phyloP scores from a whole-genome alignment of 2,329 filamentous ascomycete species.

The Alternaria brassicicola region DNA sequence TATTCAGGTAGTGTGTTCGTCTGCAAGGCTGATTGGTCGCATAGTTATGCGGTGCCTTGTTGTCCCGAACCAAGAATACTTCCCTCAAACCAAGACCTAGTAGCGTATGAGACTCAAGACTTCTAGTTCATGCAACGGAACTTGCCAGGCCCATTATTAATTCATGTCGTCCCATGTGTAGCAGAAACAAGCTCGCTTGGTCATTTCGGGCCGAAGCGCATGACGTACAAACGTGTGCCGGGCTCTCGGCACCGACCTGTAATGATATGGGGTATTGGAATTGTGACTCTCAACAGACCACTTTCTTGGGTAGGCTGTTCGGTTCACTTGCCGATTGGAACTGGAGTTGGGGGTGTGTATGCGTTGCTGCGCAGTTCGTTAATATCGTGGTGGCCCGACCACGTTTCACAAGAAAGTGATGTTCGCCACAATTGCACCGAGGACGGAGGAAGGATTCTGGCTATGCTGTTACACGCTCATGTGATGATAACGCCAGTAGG shows the following conservation, averaged over 20 bases:
- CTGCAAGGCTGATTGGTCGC: neutral
- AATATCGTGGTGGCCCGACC: neutral
- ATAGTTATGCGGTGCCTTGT: constrained; percentile 2
- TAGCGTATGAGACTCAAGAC: neutral
- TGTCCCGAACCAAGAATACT: neutral
- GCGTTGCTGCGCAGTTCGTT: neutral
- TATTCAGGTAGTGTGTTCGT: neutral
- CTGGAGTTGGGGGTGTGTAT: neutral
- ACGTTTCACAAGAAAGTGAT: neutral
- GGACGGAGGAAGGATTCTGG: neutral
- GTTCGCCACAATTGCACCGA: constrained; percentile 1
- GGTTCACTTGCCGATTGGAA: neutral
- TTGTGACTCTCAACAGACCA: neutral
- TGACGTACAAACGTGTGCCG: neutral
- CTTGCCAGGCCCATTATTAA: neutral
- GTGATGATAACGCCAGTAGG: neutral
- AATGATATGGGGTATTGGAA: neutral
- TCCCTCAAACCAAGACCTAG: neutral
- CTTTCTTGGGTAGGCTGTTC: neutral
- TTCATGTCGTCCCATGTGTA: neutral
- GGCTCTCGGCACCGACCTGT: neutral
- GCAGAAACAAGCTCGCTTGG: neutral
- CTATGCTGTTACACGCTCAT: neutral
- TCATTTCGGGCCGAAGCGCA: constrained; percentile 16
- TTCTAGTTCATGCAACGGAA: neutral